phyloP scores from a whole-genome alignment of 352 stramenopile genomes.

The Phytopythium aichiense region DNA sequence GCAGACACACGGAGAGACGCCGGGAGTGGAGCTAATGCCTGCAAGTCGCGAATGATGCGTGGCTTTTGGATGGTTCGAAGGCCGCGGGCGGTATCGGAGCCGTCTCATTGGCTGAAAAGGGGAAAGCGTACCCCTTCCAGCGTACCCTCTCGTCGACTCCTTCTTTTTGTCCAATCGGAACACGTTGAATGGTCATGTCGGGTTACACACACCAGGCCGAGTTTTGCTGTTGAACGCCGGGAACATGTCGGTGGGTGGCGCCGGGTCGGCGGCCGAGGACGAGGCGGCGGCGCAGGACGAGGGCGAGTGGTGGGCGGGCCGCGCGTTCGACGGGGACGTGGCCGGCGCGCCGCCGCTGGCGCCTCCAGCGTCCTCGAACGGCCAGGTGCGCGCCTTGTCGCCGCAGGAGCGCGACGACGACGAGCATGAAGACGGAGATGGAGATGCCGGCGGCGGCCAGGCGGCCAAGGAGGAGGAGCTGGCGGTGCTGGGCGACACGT shows the following conservation, averaged over 20 bases:
- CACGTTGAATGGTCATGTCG: background rate
- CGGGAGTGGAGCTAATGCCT: background rate
- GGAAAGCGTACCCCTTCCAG: background rate
- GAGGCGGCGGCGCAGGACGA: conserved; percentile 34
- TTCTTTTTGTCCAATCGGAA: background rate
- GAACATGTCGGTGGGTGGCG: conserved; percentile 34
- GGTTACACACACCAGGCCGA: background rate
- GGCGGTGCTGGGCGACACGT: conserved; percentile 64
- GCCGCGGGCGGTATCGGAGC: background rate
- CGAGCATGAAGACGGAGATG: background rate
- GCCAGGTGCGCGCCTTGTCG: conserved; percentile 12
- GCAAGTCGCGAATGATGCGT: background rate
- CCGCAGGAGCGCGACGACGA: conserved; percentile 12
- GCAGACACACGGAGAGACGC: background rate
- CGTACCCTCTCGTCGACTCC: too few species aligned
- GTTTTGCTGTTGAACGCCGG: background rate
- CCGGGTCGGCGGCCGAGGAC: conserved; percentile 7
- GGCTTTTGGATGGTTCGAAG: conserved; percentile 4
- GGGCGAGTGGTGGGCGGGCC: conserved; percentile 35
- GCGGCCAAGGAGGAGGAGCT: conserved; percentile 20
- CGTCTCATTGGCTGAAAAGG: conserved; percentile 36
- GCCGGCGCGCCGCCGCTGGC: conserved; percentile 9
- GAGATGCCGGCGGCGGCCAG: background rate
- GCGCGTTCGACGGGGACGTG: conserved; percentile 20
- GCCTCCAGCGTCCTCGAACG: conserved; percentile 21